Conservation (phyloP, 2,329 filamentous ascomycete species). For the Acrodontium crateriforme region DNA sequence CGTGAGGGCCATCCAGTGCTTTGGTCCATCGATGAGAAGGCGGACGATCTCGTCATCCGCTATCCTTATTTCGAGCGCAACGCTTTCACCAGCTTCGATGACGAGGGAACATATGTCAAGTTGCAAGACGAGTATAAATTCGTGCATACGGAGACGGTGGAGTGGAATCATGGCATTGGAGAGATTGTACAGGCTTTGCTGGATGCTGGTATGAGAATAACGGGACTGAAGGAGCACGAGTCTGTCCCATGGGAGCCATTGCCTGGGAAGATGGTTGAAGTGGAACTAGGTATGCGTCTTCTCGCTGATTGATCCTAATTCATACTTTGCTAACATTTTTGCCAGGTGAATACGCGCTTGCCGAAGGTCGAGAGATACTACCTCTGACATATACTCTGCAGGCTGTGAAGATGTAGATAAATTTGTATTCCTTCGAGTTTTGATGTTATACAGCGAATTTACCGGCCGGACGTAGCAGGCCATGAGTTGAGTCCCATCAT, state of each 20-base stretch:
- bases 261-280: slow-evolving; percentile 9
- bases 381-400: slow-evolving; percentile 7
- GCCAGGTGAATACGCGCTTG: slow-evolving; percentile 5
- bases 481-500: too few relatives aligned
- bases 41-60: slow-evolving; percentile 2
- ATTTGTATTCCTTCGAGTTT: too few relatives aligned
- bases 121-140: slow-evolving; percentile 5
- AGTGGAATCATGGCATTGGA: slow-evolving; percentile 12
- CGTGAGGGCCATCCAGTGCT: slow-evolving; percentile 11
- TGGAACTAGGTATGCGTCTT: too few relatives aligned
- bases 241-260: slow-evolving; percentile 10
- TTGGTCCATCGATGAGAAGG: slow-evolving; percentile 6
- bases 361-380: slow-evolving; percentile 4
- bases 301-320: slow-evolving; percentile 1
- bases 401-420: too few relatives aligned
- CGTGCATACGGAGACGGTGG: slow-evolving; percentile 4
- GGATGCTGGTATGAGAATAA: slow-evolving; percentile 8
- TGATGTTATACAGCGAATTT: too few relatives aligned
- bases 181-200: slow-evolving; percentile 10
- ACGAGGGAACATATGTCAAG: slow-evolving; percentile 7
- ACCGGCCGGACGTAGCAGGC: too few relatives aligned
- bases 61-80: slow-evolving; percentile 11
- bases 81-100: slow-evolving; percentile 5
- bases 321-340: too few relatives aligned
- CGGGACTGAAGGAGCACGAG: slow-evolving; percentile 9